Evolutionary conservation across 208 protist species (phyloP).

Genomic region (Acanthamoeba triangularis): DNA sequence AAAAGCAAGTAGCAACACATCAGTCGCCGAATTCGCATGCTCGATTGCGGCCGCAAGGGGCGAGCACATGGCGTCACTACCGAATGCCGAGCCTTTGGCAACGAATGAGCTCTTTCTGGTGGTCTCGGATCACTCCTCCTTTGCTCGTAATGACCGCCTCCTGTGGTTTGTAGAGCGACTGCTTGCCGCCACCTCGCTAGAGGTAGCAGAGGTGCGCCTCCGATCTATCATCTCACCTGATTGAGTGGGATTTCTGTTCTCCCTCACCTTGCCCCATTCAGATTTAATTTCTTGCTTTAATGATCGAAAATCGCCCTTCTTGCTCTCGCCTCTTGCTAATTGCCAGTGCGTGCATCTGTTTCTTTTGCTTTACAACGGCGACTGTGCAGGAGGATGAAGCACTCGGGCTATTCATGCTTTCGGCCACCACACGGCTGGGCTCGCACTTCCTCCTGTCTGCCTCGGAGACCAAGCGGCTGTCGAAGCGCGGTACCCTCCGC

Average conservation of each 20-base stretch:
- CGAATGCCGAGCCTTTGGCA: neutral
- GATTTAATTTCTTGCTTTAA: neutral
- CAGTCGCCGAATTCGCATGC: too few relatives aligned
- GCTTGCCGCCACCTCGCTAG: neutral
- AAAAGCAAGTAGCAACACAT: too few relatives aligned
- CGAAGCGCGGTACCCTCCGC: conserved; percentile 30
- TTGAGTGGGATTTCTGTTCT: neutral
- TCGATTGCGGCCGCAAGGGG: too few relatives aligned
- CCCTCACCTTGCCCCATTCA: neutral
- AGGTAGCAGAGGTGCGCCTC: neutral
- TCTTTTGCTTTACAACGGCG: neutral
- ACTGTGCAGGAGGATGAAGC: conserved; percentile 16
- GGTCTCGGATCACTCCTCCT: conserved; percentile 48
- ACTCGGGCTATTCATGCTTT: conserved; percentile 25
- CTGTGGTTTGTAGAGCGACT: conserved; percentile 51
- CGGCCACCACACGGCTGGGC: neutral
- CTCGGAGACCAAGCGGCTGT: conserved; percentile 38
- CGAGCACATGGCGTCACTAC: too few relatives aligned
- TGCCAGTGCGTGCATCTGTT: neutral
- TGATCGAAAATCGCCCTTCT: too few relatives aligned
- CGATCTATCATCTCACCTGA: neutral
- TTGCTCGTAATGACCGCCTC: neutral
- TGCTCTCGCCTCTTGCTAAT: neutral
- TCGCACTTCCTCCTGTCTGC: conserved; percentile 30
- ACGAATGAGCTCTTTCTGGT: neutral